Base-by-base conservation (phyloP, 2,329 filamentous ascomycete species). In the Colletotrichum truncatum region DNA sequence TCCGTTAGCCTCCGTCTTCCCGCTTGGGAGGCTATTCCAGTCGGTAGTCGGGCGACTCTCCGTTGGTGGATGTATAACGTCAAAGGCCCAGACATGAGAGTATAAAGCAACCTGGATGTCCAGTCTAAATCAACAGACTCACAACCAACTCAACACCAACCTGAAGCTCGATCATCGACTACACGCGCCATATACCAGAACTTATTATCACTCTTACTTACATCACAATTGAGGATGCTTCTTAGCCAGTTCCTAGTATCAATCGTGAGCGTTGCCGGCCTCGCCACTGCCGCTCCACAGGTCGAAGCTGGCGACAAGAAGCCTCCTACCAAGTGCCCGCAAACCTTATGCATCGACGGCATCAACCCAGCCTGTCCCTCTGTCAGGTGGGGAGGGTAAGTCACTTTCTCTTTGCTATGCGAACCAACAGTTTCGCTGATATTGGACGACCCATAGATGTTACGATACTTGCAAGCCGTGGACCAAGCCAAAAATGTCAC, bases 381-480 rank as follows among this genome's bases (percentile, higher is more conserved):
- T 8, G 46, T 66, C 4, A 36, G 16, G 7, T 77, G 66, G 30
- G 74, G 74, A 73, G 70, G 66, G 75, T 76, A 67, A 68, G 70
- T 9, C 23, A 5, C 4, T 0, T 28, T 10, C 5, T 12, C 1
- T n/a, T 11, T 23, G 12, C 16, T 28, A 16, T 11, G 3, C 5
- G 26, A 32, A 2, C 70, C 39, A 21, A 3, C 2, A 25, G 30
- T 3, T 8, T 49, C 16, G 28, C 46, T 49, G 10, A 49, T 32
- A 12, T 5, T 41, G 2, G 25, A 9, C 11, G 21, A 16, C n/a
- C n/a, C n/a, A n/a, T 11, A 77, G 75, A 6, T 78, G 76, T 46
- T 78, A 73, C 61, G 68, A 76, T 57, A 63, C 68, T 12, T 77
- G 76, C 63, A 51, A 66, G 60, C 61, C 54, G 10, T 10, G 26